Evolutionary conservation across 1,284 basidiomycete species (phyloP).

Genomic region (Coniferiporia sulphurascens): DNA sequence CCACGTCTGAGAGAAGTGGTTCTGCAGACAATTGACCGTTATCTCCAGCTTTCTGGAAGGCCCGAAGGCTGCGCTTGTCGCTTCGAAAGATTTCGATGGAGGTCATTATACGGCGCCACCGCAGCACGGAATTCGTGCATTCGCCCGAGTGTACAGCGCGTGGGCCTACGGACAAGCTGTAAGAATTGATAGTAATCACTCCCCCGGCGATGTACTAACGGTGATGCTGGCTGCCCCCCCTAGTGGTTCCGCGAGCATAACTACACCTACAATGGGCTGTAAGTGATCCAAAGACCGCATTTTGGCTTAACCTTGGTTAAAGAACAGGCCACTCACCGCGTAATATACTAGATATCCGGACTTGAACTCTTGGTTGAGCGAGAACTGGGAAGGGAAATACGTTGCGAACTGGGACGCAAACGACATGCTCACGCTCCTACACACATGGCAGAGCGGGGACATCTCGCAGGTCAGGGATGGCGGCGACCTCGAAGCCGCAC

Average conservation of each 20-base stretch:
- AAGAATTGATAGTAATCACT: slow-evolving; percentile 11
- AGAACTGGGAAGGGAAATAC: slow-evolving; percentile 34
- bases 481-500: slow-evolving; percentile 27
- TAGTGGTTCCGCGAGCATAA: slow-evolving; percentile 35
- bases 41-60: slow-evolving; percentile 34
- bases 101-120: slow-evolving; percentile 33
- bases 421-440: slow-evolving; percentile 34
- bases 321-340: too few relatives aligned
- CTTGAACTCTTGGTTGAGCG: slow-evolving; percentile 30
- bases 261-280: slow-evolving; percentile 30
- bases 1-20: neutral
- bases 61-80: slow-evolving; percentile 33
- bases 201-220: neutral
- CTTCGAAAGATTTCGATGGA: slow-evolving; percentile 32
- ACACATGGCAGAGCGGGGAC: slow-evolving; percentile 38
- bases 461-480: slow-evolving; percentile 30
- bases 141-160: slow-evolving; percentile 33
- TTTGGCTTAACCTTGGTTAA: too few relatives aligned
- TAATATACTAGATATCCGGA: slow-evolving; percentile 26
- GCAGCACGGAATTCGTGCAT: slow-evolving; percentile 32
- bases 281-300: slow-evolving; percentile 14
- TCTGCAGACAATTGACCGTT: neutral
- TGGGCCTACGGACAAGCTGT: slow-evolving; percentile 38
- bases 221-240: neutral
- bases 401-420: slow-evolving; percentile 36